Base-by-base conservation (phyloP, 78 protist genomes). In the Dictyostelium firmibasis region DNA sequence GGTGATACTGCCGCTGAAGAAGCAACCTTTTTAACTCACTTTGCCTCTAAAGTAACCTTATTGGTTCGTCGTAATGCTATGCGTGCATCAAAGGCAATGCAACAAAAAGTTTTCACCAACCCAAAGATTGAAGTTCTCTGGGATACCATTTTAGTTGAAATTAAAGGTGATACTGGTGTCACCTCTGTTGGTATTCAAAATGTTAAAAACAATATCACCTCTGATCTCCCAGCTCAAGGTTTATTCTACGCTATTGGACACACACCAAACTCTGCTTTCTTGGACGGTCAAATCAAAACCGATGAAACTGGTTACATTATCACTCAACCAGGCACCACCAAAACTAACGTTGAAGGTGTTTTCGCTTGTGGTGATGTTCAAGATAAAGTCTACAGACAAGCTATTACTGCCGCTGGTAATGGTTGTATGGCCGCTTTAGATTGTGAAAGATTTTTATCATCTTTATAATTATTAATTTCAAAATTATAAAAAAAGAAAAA, bases 401-500 rank as follows among this genome's bases (percentile, higher is more conserved):
- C 99, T 29, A 96, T 98, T 82, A 97, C 98, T 4, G 97, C 98
- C 9, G 98, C 98, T 11, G 99, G 99, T 81, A 81, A 86, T 27
- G 99, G 99, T 23, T 98, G 99, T 91, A 97, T 91, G 98, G 98
- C 98, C 23, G 98, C 99, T 29, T 64, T 98, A 29, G 98, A 97
- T 23, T 95, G 94, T 18, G 98, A 98, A 77, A 81, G 86, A 53
- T 98, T 38, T 60, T 47, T 89, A 27, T 77, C 93, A 16, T 50
- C 20, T 50, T 50, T 50, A 50, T 50, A 50, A 50, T 50, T 50
- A 50, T 2, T 50, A 50, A 0, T 4, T 50, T 50, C 62, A 50
- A 50, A 50, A 50, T 50, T 50, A 50, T 50, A 50, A 18, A 18
- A 1, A 18, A 50, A 50, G 3, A 50, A 50, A 50, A 50, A 50